Base-by-base conservation (phyloP, 495 filamentous ascomycete species). In the Paragyromitra xinjiangensis region DNA sequence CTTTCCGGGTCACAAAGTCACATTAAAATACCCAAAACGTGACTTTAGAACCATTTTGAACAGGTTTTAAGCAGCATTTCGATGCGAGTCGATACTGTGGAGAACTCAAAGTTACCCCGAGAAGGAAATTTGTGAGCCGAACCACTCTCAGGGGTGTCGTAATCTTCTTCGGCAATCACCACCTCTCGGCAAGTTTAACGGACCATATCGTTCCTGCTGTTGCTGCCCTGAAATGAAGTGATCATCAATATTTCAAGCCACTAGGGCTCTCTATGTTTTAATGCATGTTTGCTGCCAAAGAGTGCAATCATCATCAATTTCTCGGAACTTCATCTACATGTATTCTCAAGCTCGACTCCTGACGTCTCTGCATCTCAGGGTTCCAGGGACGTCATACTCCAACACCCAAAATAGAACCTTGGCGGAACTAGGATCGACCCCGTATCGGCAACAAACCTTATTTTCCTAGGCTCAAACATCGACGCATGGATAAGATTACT, bases 81-180 rank as follows among this genome's bases (percentile, higher is more conserved):
- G 42, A 34, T 50, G 12, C 26, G 42, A 37, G 34, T 7, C 26
- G n/a, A 16, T 40, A n/a, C 24, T 29, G 12, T 34, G n/a, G 50
- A 3, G 19, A 29, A 69, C 34, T 55, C 14, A 11, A 50, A n/a
- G 45, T 39, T 53, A 42, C 22, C 22, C 9, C 22, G n/a, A 16
- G 19, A 69, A 22, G 65, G 37, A 56, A 44, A 29, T 58, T n/a
- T 22, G n/a, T 29, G 29, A 34, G 29, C 48, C 64, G 64, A 42
- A 53, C 44, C 16, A 11, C 11, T 16, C 45, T n/a, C 44, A 45
- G 11, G 14, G 8, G 29, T 14, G 37, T 24, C 34, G 42, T 40
- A 22, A 37, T 61, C 56, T 24, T 0, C 14, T 59, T 69, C 66
- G 53, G 66, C 24, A 69, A 69, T 29, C n/a, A 61, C 45, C n/a